Evolutionary conservation across 306 rosid genomes (phyloP), one percentile per base, ranked within the genome.

Genomic region (Lathyrus tuberosus): DNA sequence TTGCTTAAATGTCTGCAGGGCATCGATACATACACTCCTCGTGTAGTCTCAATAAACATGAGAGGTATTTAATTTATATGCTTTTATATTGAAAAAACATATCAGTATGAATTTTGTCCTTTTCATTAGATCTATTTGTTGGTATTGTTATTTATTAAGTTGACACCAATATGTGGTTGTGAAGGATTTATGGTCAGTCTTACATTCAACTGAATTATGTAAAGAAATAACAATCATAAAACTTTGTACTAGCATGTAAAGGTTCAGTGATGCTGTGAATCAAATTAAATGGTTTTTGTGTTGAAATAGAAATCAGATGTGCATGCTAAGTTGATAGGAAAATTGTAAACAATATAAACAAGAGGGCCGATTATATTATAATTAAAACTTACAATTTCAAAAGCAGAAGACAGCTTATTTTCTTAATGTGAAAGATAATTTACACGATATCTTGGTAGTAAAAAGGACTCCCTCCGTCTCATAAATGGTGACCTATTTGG

Each of bases 41-140:
- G 97, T 56, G 66, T 93, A 56, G 84, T 93, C 64, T 90, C 98
- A 17, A 77, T 93, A 48, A 88, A 82, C 75, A 78, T 93, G 75
- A 86, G 84, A 88, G 97, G 98, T 90, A 86, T 38, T 72, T 60
- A 60, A 52, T 81, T 65, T 58, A 24, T 68, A 5, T 14, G 11
- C 46, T 26, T 31, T 31, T 60, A 38, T 61, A 59, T 41, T 41
- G 37, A 15, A 52, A 62, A 35, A 63, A 51, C 15, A 12, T 70
- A 40, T 62, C n/a, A n/a, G 11, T 72, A 35, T 9, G 12, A 3
- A 77, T 46, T 48, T 75, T 57, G 47, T 65, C 58, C 42, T 59
- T 43, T 33, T 68, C 12, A 13, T 65, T 61, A 52, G 14, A 77
- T 44, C 56, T 62, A 41, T 61, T 78, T 56, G 22, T 40, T 76